Conservation (phyloP, 495 filamentous ascomycete species). For the Terfezia claveryi region DNA sequence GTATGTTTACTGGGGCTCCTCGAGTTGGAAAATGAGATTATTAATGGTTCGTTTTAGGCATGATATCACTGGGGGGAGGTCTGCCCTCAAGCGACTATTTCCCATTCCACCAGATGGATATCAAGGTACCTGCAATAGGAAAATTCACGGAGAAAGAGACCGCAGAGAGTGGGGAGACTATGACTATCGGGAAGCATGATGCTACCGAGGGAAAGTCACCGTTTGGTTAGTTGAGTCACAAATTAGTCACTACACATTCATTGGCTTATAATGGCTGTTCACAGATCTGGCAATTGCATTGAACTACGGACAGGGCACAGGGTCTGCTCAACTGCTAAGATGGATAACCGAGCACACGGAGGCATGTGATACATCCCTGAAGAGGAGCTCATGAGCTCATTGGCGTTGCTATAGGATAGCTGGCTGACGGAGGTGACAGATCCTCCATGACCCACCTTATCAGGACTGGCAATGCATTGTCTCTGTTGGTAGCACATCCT, state of each 20-base stretch:
- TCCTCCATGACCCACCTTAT: constrained; percentile 54
- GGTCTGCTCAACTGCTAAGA: constrained; percentile 64
- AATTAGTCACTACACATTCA: background rate
- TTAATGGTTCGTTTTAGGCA: constrained; percentile 25
- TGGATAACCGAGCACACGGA: constrained; percentile 90
- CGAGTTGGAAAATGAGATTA: background rate
- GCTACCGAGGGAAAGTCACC: constrained; percentile 38
- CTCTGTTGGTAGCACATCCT: constrained; percentile 55
- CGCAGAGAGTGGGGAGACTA: constrained; percentile 27
- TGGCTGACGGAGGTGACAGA: constrained; percentile 18
- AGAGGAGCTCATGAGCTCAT: background rate
- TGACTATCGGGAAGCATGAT: constrained; percentile 64
- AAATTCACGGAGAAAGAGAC: constrained; percentile 48
- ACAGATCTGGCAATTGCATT: constrained; percentile 57
- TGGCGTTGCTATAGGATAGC: constrained; percentile 3
- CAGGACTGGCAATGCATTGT: constrained; percentile 60
- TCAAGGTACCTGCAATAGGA: constrained; percentile 45
- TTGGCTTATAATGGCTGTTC: constrained; percentile 1
- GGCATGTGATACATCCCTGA: constrained; percentile 16
- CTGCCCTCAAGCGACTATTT: constrained; percentile 78
- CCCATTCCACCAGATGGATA: constrained; percentile 45
- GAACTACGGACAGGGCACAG: constrained; percentile 76
- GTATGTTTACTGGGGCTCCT: constrained; percentile 2
- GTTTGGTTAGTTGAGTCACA: constrained; percentile 28
- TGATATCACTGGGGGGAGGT: constrained; percentile 79